A percentile compares a stretch with the other conserved stretches of the same genome.
Evolutionary conservation across 768 basidiomycete species (phyloP).

Genomic region (Rhodotorula kratochvilovae): DNA sequence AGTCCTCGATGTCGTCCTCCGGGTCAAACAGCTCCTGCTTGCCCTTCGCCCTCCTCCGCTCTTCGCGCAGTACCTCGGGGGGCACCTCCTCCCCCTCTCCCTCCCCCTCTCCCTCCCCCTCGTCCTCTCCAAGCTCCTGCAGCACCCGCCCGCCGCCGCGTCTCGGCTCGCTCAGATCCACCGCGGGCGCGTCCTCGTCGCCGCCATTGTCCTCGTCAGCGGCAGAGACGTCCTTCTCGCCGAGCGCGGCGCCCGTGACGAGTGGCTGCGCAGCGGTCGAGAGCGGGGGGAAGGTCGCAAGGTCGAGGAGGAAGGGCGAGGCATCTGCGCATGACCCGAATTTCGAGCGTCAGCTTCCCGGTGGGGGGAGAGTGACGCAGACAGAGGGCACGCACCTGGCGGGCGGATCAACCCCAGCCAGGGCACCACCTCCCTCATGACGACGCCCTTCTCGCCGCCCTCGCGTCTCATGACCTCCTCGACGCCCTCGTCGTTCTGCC

Average conservation of each 20-base stretch:
- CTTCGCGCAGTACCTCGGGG: not conserved
- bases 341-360: too few relatives aligned
- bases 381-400: not conserved
- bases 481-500: conserved; percentile 31
- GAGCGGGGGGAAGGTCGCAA: conserved; percentile 33
- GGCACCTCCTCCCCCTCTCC: not conserved
- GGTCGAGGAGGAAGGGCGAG: conserved; percentile 27
- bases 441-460: conserved; percentile 4
- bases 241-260: conserved; percentile 19
- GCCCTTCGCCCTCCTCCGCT: too few relatives aligned
- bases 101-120: not conserved
- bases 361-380: not conserved
- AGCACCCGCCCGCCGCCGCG: not conserved
- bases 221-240: conserved; percentile 22
- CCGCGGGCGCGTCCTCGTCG: conserved; percentile 1
- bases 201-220: conserved; percentile 10
- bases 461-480: conserved; percentile 6
- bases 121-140: conserved; percentile 9
- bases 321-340: not conserved
- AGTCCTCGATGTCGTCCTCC: conserved; percentile 33
- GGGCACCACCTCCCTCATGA: conserved; percentile 20
- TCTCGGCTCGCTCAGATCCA: conserved; percentile 5
- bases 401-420: conserved; percentile 25
- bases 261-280: not conserved
- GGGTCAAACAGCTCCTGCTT: conserved; percentile 7